These are phyloP conservation scores for Xylaria grammica DNA, from an alignment of 495 filamentous ascomycete genomes.

Conservation along the genomic window DNA sequence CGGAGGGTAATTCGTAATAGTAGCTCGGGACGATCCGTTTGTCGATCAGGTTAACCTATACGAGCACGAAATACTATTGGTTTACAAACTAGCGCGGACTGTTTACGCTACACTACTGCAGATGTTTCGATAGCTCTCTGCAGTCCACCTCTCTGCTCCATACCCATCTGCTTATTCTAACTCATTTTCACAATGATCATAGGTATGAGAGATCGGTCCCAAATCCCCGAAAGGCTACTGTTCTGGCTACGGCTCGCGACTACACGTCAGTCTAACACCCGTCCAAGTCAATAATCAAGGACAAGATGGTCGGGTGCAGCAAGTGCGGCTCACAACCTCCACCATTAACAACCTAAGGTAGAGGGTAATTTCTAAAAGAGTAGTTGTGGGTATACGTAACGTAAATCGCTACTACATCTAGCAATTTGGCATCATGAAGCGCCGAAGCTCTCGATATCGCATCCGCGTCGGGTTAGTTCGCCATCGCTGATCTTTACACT, in stretches of 20 bases:
- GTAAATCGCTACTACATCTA: conserved; percentile 10
- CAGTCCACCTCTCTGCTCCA: not conserved
- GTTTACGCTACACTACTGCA: not conserved
- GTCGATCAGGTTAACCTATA: conserved; percentile 1
- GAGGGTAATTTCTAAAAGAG: not conserved
- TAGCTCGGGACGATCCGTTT: conserved; percentile 12
- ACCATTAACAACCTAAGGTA: not conserved
- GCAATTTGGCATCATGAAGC: not conserved
- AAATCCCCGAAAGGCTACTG: not conserved
- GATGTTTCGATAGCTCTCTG: conserved; percentile 4
- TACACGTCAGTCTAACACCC: not conserved
- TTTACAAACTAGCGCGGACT: not conserved
- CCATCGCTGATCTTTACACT: not conserved
- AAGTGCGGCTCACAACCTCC: not conserved
- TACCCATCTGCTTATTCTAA: not conserved
- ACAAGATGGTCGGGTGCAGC: not conserved
- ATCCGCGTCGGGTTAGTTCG: conserved; percentile 2
- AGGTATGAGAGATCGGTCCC: too few species aligned
- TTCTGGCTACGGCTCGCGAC: too few species aligned
- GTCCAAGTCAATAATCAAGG: too few species aligned
- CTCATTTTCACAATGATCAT: not conserved
- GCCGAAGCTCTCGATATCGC: not conserved
- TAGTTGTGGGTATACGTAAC: not conserved
- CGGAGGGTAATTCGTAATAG: not conserved
- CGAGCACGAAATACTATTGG: not conserved